Evolutionary conservation across 208 protist species (phyloP).

Genomic region (Entamoeba dispar): DNA sequence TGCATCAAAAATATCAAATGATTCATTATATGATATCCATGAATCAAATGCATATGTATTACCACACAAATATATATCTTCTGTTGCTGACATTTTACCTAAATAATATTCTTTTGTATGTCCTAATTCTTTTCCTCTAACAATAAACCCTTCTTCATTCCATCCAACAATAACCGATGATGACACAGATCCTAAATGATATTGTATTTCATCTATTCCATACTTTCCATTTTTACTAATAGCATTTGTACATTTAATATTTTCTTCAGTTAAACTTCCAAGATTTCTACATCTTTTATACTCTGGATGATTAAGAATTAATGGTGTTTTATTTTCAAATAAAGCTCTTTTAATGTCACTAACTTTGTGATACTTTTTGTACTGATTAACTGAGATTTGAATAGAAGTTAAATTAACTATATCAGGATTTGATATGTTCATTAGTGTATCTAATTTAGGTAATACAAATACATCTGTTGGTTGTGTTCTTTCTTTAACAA

Average conservation of each 20-base stretch:
- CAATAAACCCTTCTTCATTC: not conserved
- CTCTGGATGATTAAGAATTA: not conserved
- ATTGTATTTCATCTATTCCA: not conserved
- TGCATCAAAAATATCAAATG: not conserved
- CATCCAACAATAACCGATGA: not conserved
- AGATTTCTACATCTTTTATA: not conserved
- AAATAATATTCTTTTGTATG: not conserved
- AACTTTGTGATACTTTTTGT: not conserved
- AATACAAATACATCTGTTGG: not conserved
- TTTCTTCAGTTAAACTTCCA: not conserved
- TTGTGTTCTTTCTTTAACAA: not conserved
- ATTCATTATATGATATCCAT: not conserved
- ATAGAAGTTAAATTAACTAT: not conserved
- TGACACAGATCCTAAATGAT: not conserved
- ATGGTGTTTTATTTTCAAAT: not conserved
- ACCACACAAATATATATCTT: not conserved
- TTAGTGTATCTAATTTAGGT: not conserved
- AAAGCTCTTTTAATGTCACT: not conserved
- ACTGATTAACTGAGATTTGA: not conserved
- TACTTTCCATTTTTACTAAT: not conserved
- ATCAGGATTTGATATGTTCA: not conserved
- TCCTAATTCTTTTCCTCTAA: not conserved
- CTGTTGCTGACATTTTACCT: not conserved
- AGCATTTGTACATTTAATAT: not conserved
- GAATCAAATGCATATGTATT: not conserved